Evolutionary conservation across 306 rosid genomes (phyloP), one percentile per base, ranked within the genome.

Genomic region (Trifolium subterraneum): DNA sequence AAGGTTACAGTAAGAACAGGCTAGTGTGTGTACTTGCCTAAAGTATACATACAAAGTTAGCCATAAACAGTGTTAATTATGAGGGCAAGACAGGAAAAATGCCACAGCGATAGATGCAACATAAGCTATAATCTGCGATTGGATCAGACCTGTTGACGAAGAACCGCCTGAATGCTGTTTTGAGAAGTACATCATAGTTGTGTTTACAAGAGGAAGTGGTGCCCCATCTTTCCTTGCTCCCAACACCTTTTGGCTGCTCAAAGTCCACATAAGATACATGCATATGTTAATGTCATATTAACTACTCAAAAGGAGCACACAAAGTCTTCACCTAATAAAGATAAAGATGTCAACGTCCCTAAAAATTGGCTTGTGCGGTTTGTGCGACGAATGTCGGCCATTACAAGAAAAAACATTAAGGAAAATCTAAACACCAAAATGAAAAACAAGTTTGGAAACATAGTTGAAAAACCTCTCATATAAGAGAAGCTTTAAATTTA

Each of bases 161-260:
- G 70, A 80, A 52, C 63, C 50, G 1, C 81, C 56, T 7, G 85
- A 74, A n/a, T 81, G 84, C 10, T 27, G 79, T 78, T 75, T 80
- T 48, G 76, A 52, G 36, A 93, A 73, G 85, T 93, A 88, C 98
- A 93, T 91, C 93, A 90, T 89, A 29, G 96, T 91, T 82, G 87
- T 84, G 75, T 93, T 93, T 64, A 91, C 96, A 65, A 91, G 89
- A 11, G 97, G 98, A 67, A 93, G 88, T 23, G 7, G 23, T 11
- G 82, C 89, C 15, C 94, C 98, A 70, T 93, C 97, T 81, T 89
- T 91, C 13, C 85, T 72, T 33, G 82, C 85, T 81, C 88, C 96
- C 86, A 93, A 77, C 79, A 93, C 18, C 77, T 91, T 91, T 74
- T 81, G 88, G 71, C 98, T 93, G 92, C 72, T 68, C 79, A 41